Base-by-base conservation (phyloP, 495 filamentous ascomycete species). In the Xylaria intraflava region DNA sequence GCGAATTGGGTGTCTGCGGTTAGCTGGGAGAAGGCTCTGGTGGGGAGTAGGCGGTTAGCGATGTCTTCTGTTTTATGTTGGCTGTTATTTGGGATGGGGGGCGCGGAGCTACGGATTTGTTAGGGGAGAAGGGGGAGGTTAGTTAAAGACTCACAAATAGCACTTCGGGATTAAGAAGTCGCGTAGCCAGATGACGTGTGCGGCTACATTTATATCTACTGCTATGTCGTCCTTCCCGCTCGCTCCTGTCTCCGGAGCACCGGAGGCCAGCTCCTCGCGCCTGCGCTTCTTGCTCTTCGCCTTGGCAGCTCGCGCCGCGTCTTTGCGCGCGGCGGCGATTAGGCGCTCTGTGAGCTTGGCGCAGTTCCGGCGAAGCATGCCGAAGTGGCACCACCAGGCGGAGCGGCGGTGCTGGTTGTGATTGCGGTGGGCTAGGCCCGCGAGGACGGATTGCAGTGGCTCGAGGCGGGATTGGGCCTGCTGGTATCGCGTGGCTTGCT, bases 391-490 rank as follows among this genome's bases (percentile, higher is more conserved):
- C 80, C 85, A 93, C 89, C 88, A 93, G 57, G 78, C 82, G 3
- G 82, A 69, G 33, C 72, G 69, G 33, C 79, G 79, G 65, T 92
- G 88, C 68, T 93, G 88, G 67, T 92, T 92, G 59, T 83, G 84
- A 70, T 91, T 90, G 63, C 87, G 86, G 66, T 89, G 85, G 60
- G 80, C 79, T 43, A 89, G 71, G 59, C 87, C 69, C 49, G 81
- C 73, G 36, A 94, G 79, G 17, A 83, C 45, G 36, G 73, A 59
- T 12, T 58, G 60, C 33, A 74, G 64, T 27, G 62, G 55, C 20
- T 58, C 54, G 26, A 74, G 67, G 24, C 33, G 45, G 44, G 52
- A 45, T n/a, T 59, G 57, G 22, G 62, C 58, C 29, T 43, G 52
- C 5, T 44, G 11, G 45, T 43, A 55, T 0, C 44, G 45, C 20